phyloP scores from a whole-genome alignment of 495 filamentous ascomycete species.

The Trichoderma asperelloides region DNA sequence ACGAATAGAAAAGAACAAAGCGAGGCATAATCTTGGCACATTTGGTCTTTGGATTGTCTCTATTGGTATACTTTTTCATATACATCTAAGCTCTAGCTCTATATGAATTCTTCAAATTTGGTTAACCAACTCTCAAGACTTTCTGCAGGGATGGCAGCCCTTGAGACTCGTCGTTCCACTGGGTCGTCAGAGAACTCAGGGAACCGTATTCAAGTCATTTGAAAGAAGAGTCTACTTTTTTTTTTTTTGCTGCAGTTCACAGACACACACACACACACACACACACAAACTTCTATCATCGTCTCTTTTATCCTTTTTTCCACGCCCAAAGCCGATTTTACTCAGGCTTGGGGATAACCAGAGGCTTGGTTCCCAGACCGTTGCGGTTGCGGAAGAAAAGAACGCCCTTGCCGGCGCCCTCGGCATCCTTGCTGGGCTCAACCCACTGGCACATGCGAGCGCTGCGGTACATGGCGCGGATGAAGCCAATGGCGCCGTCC shows the following conservation, averaged over 20 bases:
- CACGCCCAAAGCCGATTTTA: background rate
- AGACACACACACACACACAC: background rate
- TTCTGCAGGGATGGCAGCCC: background rate
- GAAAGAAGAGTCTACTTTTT: background rate
- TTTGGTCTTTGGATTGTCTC: background rate
- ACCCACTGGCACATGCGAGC: constrained; percentile 72
- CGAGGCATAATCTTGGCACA: background rate
- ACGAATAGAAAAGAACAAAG: background rate
- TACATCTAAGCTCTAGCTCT: background rate
- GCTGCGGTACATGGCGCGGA: constrained; percentile 54
- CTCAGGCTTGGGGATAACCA: constrained; percentile 28
- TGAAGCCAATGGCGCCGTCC: constrained; percentile 54
- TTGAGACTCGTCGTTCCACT: background rate
- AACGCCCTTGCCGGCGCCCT: constrained; percentile 55
- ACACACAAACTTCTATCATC: background rate
- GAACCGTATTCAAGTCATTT: too few relatives aligned
- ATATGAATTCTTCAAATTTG: background rate
- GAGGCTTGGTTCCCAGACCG: constrained; percentile 56
- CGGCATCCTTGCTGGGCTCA: constrained; percentile 55
- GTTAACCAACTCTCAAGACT: background rate
- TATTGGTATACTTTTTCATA: constrained; percentile 1
- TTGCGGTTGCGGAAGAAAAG: constrained; percentile 72
- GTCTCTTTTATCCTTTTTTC: background rate
- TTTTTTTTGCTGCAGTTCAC: background rate
- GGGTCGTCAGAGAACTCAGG: background rate